A percentile compares a stretch with the other conserved stretches of the same genome.
phyloP scores from a whole-genome alignment of 257 asterid species.

The Eustoma russellianum region DNA sequence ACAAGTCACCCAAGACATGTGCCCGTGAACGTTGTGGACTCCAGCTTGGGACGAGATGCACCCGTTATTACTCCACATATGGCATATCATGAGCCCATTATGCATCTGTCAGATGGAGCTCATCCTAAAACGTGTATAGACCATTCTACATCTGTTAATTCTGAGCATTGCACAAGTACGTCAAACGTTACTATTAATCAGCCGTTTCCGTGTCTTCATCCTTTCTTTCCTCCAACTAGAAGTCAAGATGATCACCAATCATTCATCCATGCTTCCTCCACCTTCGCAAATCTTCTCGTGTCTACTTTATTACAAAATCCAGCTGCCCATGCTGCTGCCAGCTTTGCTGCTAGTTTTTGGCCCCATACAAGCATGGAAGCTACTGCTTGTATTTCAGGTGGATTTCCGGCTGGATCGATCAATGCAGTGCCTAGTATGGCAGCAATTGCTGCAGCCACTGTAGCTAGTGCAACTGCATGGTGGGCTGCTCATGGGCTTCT shows the following conservation, averaged over 20 bases:
- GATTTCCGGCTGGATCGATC: constrained; percentile 31
- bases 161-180: constrained; percentile 40
- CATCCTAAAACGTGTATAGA: constrained; percentile 35
- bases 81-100: constrained; percentile 26
- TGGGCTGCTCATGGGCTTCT: constrained; percentile 95
- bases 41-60: constrained; percentile 33
- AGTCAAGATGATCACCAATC: constrained; percentile 58
- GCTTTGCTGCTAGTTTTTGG: constrained; percentile 72
- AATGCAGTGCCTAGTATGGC: constrained; percentile 58
- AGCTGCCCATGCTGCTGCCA: constrained; percentile 90
- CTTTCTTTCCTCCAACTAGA: constrained; percentile 43
- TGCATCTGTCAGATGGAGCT: constrained; percentile 37
- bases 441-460: constrained; percentile 90
- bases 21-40: constrained; percentile 86
- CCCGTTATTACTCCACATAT: constrained; percentile 20
- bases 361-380: constrained; percentile 55
- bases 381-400: constrained; percentile 26
- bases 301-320: constrained; percentile 82
- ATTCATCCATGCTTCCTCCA: constrained; percentile 48
- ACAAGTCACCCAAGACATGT: constrained; percentile 67
- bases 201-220: constrained; percentile 54
- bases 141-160: constrained; percentile 36
- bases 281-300: constrained; percentile 66
- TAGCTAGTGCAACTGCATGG: constrained; percentile 97
- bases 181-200: constrained; percentile 50